Conservation (phyloP, 1,139 yeast genomes). For the Protomyces lactucae-debilis region DNA sequence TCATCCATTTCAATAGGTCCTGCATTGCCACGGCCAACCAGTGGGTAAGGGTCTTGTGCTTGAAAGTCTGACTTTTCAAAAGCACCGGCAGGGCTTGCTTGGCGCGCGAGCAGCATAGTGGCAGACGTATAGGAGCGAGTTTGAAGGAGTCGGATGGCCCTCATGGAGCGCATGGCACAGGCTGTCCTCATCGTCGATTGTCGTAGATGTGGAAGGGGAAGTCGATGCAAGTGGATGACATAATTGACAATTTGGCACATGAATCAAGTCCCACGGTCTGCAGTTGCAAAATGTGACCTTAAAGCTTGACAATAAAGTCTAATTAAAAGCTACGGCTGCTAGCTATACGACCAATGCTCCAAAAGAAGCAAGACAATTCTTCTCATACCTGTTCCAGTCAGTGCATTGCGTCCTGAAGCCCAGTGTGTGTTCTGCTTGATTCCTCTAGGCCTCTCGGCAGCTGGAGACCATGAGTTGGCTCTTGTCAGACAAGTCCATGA, state of each 20-base stretch:
- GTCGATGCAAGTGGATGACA: not conserved
- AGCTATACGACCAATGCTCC: no score
- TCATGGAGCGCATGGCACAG: not conserved
- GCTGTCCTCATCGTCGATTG: not conserved
- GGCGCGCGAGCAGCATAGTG: not conserved
- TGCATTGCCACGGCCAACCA: conserved; percentile 20
- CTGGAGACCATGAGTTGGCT: no score
- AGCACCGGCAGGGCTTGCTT: conserved; percentile 12
- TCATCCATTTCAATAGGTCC: conserved; percentile 19
- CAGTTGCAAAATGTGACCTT: no score
- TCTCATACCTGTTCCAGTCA: no score
- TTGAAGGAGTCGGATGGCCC: not conserved
- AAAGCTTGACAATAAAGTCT: no score
- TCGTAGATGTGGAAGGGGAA: not conserved
- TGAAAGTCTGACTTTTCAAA: conserved; percentile 20
- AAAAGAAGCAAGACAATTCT: no score
- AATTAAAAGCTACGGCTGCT: no score
- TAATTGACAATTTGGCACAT: not conserved
- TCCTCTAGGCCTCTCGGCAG: no score
- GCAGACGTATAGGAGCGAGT: not conserved
- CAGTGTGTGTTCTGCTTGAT: no score
- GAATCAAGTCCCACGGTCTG: no score
- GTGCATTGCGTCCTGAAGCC: no score
- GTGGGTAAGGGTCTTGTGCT: conserved; percentile 21
- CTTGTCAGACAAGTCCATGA: no score